Percentiles rank a stretch among this genome's conserved stretches.
These are phyloP conservation scores for Heliocybe sulcata DNA, from an alignment of 1,284 basidiomycete species.

Conservation along the genomic window DNA sequence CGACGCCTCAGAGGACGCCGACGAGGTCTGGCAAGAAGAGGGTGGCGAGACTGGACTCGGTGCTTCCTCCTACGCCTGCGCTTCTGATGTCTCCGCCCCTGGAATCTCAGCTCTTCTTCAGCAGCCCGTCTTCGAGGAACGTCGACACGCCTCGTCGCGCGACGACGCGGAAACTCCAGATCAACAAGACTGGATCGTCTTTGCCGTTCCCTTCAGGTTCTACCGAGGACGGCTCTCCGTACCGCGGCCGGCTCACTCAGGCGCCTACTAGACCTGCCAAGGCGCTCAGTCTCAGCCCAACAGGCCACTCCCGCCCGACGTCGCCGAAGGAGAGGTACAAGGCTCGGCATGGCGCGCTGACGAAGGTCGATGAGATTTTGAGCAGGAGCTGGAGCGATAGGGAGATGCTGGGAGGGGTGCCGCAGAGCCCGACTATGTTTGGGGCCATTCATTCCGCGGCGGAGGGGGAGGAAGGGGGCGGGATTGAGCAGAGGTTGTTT, in stretches of 20 bases:
- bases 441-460: slow-evolving; percentile 5
- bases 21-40: not conserved
- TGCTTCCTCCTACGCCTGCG: slow-evolving; percentile 25
- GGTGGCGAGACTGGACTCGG: slow-evolving; percentile 16
- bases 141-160: not conserved
- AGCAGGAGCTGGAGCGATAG: slow-evolving; percentile 21
- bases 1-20: not conserved
- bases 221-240: slow-evolving; percentile 12
- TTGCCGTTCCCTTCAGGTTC: slow-evolving; percentile 23
- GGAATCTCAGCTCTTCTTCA: slow-evolving; percentile 26
- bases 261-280: slow-evolving; percentile 4
- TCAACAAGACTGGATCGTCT: slow-evolving; percentile 11
- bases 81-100: slow-evolving; percentile 24
- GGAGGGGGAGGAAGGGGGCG: slow-evolving; percentile 6
- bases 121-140: slow-evolving; percentile 8
- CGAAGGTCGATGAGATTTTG: slow-evolving; percentile 25
- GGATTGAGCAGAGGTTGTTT: slow-evolving; percentile 12
- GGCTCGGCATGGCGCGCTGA: slow-evolving; percentile 19
- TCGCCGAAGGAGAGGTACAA: slow-evolving; percentile 19
- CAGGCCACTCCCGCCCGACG: slow-evolving; percentile 5
- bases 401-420: slow-evolving; percentile 3
- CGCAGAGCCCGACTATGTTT: slow-evolving; percentile 12
- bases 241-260: slow-evolving; percentile 17
- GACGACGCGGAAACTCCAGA: not conserved
- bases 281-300: not conserved